A percentile compares a stretch with the other conserved stretches of the same genome.
Conservation (phyloP, 2,329 filamentous ascomycete genomes). For the Talaromyces sp. region DNA sequence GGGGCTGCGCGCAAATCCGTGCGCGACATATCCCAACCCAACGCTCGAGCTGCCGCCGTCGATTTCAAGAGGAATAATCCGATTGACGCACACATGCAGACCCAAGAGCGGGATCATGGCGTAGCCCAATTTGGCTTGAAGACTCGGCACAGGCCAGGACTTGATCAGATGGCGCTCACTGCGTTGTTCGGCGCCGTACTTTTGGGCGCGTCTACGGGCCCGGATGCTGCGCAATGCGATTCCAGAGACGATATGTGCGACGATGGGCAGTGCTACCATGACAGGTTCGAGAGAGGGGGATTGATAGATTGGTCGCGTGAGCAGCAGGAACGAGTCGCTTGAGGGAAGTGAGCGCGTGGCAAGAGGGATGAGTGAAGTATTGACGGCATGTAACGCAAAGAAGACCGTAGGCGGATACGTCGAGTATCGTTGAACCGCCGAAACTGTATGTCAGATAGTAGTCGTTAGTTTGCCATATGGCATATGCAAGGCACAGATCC, state of each 20-base stretch:
- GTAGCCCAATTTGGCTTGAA: conserved; percentile 72
- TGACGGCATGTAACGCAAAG: conserved; percentile 71
- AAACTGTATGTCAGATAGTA: conserved; percentile 49
- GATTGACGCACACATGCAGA: conserved; percentile 72
- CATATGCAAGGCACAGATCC: background rate
- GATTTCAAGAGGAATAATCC: conserved; percentile 68
- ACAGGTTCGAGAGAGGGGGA: conserved; percentile 75
- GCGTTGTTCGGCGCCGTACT: conserved; percentile 69
- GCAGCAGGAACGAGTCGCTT: conserved; percentile 81
- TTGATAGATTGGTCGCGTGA: conserved; percentile 90
- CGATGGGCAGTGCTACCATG: conserved; percentile 70
- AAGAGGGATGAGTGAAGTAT: conserved; percentile 77
- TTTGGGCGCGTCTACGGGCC: conserved; percentile 64
- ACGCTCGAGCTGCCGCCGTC: conserved; percentile 86
- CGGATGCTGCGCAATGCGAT: conserved; percentile 73
- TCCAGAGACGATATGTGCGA: conserved; percentile 73
- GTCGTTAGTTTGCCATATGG: background rate
- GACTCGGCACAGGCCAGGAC: conserved; percentile 68
- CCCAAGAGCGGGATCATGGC: conserved; percentile 61
- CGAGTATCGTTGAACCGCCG: conserved; percentile 79
- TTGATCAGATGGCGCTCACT: conserved; percentile 44
- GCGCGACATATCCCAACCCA: conserved; percentile 75
- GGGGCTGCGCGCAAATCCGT: conserved; percentile 75
- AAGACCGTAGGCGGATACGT: conserved; percentile 80
- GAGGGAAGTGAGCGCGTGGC: conserved; percentile 67